Percentiles rank a stretch among this genome's conserved stretches.
Conservation (phyloP, 2,329 filamentous ascomycete species). For the Neoscytalidium dimidiatum region DNA sequence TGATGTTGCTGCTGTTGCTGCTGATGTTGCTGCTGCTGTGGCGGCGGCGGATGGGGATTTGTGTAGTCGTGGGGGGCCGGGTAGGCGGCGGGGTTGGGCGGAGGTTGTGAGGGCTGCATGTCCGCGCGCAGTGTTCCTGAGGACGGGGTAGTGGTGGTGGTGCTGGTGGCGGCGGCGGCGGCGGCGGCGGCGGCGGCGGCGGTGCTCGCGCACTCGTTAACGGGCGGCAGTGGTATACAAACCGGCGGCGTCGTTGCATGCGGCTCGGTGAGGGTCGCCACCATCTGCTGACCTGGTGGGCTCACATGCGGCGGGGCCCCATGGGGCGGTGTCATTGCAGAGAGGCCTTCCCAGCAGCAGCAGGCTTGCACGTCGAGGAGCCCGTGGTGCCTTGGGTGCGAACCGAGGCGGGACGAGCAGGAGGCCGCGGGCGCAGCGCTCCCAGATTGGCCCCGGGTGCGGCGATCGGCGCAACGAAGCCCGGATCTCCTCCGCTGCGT, state of each 20-base stretch:
- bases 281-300: conserved; percentile 11
- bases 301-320: conserved; percentile 16
- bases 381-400: not conserved
- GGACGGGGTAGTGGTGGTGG: too few relatives aligned
- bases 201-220: not conserved
- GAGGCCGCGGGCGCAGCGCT: not conserved
- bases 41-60: conserved; percentile 22
- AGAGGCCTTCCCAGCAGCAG: not conserved
- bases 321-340: conserved; percentile 14
- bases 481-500: not conserved
- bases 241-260: not conserved
- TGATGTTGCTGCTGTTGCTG: conserved; percentile 18
- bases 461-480: conserved; percentile 13
- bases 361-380: too few relatives aligned
- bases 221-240: not conserved
- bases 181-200: not conserved
- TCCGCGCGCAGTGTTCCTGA: not conserved
- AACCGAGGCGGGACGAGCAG: not conserved
- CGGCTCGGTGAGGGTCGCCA: conserved; percentile 11
- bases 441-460: not conserved
- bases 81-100: not conserved
- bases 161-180: too few relatives aligned
- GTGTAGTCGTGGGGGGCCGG: not conserved
- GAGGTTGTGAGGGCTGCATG: conserved; percentile 7
- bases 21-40: not conserved